phyloP scores from a whole-genome alignment of 495 filamentous ascomycete species.

The Aspergillus hancockii region DNA sequence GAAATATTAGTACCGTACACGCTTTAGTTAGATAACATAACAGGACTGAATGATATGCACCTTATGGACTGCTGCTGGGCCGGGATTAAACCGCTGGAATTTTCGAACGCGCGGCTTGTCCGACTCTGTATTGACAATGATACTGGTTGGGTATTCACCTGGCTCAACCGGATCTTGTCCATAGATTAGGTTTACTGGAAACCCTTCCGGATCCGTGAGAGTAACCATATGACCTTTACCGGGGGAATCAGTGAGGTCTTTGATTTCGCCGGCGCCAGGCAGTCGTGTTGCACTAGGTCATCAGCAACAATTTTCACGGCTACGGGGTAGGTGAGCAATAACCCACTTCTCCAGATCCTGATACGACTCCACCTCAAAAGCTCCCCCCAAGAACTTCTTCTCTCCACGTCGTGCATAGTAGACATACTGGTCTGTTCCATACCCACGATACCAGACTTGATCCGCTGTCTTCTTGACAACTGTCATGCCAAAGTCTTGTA shows the following conservation, averaged over 20 bases:
- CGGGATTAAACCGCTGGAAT: conserved; percentile 37
- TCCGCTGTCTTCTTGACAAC: conserved; percentile 42
- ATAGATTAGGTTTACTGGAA: conserved; percentile 30
- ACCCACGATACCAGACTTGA: conserved; percentile 59
- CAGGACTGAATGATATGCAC: not conserved
- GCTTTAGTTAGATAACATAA: no score
- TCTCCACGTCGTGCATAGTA: conserved; percentile 48
- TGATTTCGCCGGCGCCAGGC: conserved; percentile 7
- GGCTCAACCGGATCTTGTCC: conserved; percentile 19
- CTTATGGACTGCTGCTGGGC: conserved; percentile 69
- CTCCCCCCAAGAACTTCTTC: conserved; percentile 55
- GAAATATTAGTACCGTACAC: conserved; percentile 60
- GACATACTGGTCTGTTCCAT: conserved; percentile 59
- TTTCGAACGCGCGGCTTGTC: conserved; percentile 25
- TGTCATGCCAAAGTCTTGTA: conserved; percentile 58
- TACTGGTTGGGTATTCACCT: conserved; percentile 7
- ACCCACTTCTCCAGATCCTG: conserved; percentile 48
- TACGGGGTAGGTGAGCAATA: not conserved
- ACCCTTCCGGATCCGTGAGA: conserved; percentile 33
- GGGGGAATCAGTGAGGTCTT: conserved; percentile 23
- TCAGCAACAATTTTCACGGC: not conserved
- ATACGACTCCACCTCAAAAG: conserved; percentile 55
- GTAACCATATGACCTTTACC: conserved; percentile 28
- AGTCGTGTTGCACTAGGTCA: conserved; percentile 13
- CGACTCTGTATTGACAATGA: conserved; percentile 21